Percentiles rank a stretch among this genome's conserved stretches.
These are phyloP conservation scores for Solioccasus polychromus DNA, from an alignment of 768 basidiomycete genomes.

Conservation along the genomic window DNA sequence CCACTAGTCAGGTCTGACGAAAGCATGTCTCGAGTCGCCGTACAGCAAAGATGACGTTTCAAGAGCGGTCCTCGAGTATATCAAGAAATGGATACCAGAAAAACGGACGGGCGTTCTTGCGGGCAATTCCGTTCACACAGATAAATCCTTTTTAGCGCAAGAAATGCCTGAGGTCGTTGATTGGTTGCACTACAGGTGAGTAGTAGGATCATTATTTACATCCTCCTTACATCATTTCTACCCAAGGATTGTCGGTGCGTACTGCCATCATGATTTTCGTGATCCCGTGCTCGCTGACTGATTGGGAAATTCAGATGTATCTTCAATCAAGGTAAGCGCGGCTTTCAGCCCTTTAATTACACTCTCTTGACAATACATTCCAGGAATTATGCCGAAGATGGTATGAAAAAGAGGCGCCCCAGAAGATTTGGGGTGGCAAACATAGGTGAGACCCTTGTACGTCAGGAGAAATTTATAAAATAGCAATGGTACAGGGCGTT, in stretches of 20 bases:
- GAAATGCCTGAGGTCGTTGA: slow-evolving; percentile 81
- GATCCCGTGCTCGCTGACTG: background rate
- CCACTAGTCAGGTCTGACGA: slow-evolving; percentile 74
- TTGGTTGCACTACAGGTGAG: slow-evolving; percentile 78
- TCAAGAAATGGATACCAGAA: slow-evolving; percentile 81
- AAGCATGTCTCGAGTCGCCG: slow-evolving; percentile 72
- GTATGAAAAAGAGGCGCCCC: slow-evolving; percentile 40
- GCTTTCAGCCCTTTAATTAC: background rate
- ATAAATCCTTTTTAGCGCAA: slow-evolving; percentile 65
- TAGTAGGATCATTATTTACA: background rate
- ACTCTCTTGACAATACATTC: background rate
- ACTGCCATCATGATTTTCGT: background rate
- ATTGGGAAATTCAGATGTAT: slow-evolving; percentile 59
- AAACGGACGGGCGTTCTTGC: slow-evolving; percentile 67
- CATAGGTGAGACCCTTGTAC: slow-evolving; percentile 52
- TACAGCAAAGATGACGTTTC: slow-evolving; percentile 60
- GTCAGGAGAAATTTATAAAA: background rate
- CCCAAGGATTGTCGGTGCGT: slow-evolving; percentile 68
- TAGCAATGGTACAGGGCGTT: slow-evolving; percentile 53
- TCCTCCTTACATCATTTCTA: background rate
- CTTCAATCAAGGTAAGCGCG: slow-evolving; percentile 65
- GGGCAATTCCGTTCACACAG: slow-evolving; percentile 84
- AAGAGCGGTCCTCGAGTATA: slow-evolving; percentile 63
- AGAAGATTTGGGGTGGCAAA: slow-evolving; percentile 34
- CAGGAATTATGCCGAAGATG: slow-evolving; percentile 76